Evolutionary conservation across 2,329 filamentous ascomycete species (phyloP), one percentile per base, ranked within the genome.

Genomic region (Talaromyces rugulosus): DNA sequence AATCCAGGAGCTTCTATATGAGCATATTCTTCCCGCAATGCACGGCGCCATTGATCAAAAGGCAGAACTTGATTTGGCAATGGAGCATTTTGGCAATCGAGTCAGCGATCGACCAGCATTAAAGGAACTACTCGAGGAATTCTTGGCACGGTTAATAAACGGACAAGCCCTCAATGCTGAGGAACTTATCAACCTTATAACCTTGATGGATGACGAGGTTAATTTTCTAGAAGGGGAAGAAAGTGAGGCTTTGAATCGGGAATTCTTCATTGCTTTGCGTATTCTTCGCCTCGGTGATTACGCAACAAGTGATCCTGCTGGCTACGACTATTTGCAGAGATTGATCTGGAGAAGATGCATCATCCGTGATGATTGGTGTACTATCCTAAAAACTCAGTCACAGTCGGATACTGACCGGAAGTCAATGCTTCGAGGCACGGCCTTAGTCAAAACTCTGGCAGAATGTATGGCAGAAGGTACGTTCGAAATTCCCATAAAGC

Each of bases 301-400:
- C 78, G 66, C 83, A 81, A 68, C 81, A 74, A 68, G 80, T 78
- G 66, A 87, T 80, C 62, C 69, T 18, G 82, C 85, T n/a, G 81
- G 84, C 53, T 82, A 83, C 65, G 82, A 88, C 30, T 77, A 81
- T 34, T 72, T 83, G 40, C 77, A 85, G 57, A 81, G 80, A 63
- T 75, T 87, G n/a, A 90, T 98, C 65, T 99, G 95, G 95, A 89
- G 95, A 71, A 87, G 95, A 59, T 89, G 92, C 64, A 90, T 90
- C 70, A 83, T 94, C 66, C 86, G 88, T 56, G 93, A 97, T 73
- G 86, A 97, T 71, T 99, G 95, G 95, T 80, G 84, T 30, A 81
- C 80, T 62, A 84, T 96, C 71, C 94, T 95, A 71, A 87, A 91
- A 66, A 94, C 90, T 0, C 86, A 88, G 55, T 82, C 89, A 63